These are phyloP conservation scores for Hyaloscypha finlandica DNA, from an alignment of 495 filamentous ascomycete species.

Conservation along the genomic window DNA sequence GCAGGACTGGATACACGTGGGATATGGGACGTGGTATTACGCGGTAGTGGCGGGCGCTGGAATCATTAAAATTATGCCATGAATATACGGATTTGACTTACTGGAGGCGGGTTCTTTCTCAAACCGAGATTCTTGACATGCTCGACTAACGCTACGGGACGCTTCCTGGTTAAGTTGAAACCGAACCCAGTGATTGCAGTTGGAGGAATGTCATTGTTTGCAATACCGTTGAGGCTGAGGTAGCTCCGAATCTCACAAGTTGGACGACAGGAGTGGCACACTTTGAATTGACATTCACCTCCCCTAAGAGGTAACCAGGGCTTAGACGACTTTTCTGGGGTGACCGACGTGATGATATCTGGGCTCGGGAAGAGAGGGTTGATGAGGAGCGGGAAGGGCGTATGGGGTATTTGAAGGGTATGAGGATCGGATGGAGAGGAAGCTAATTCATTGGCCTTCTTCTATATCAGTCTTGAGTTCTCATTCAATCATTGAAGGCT, in stretches of 20 bases:
- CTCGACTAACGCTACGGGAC: slow-evolving; percentile 27
- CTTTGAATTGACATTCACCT: slow-evolving; percentile 51
- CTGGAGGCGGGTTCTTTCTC: slow-evolving; percentile 19
- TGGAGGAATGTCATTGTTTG: slow-evolving; percentile 45
- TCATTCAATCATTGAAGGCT: background rate
- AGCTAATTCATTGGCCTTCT: background rate
- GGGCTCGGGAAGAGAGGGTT: background rate
- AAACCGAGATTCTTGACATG: slow-evolving; percentile 30
- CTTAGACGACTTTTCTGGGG: background rate
- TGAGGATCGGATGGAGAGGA: background rate
- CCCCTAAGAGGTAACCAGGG: slow-evolving; percentile 41
- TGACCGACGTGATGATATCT: slow-evolving; percentile 25
- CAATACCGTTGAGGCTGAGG: slow-evolving; percentile 50
- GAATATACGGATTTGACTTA: slow-evolving; percentile 10
- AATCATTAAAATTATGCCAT: background rate
- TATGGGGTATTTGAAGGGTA: background rate
- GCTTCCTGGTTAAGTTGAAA: slow-evolving; percentile 34
- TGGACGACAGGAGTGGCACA: slow-evolving; percentile 53
- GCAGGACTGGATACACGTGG: background rate
- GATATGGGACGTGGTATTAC: background rate
- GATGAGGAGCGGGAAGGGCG: background rate
- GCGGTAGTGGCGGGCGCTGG: background rate
- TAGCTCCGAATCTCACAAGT: slow-evolving; percentile 46
- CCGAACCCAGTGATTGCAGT: slow-evolving; percentile 45
- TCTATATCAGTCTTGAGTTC: background rate